Evolutionary conservation across 2,329 filamentous ascomycete genomes (phyloP), one percentile per base, ranked within the genome.

Genomic region (Neocucurbitaria cava): DNA sequence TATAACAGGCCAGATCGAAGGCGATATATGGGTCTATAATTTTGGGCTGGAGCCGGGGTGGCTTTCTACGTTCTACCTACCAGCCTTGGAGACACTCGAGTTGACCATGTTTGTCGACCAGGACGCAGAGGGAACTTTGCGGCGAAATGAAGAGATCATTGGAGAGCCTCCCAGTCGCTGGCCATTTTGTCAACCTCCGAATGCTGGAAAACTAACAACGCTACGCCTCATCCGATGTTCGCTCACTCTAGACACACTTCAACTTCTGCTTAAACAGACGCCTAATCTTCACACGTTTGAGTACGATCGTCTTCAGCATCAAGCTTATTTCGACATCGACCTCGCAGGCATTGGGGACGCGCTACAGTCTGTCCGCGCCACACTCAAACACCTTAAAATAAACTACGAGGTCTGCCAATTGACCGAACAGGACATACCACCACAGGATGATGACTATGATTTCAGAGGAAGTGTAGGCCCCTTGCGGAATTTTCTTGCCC

Each of bases 221-320:
- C 24, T 51, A 8, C 42, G 42, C 5, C 49, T 51, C 28, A 7
- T 39, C 9, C 31, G 41, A 20, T 51, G 33, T n/a, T 46, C 41
- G 1, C 33, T 51, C 23, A 35, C 20, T 1, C 42, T 33, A 10
- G 23, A 13, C 9, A 39, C 26, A 15, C 38, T 51, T 15, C 15
- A 45, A 9, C 33, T 31, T 1, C 7, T 51, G 13, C 49, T 51
- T 10, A 30, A 38, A 33, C 49, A 51, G 20, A 30, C 49, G 11
- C 33, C 49, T 4, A 45, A 51, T 18, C 31, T 51, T 24, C 20
- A 20, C 18, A 26, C 42, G 17, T 40, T 51, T 24, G n/a, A 51
- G 3, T 51, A 46, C 23, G 49, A 51, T 17, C 38, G 41, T 26
- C 40, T 23, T 20, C 23, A 40, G 23, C 30, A 49, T 30, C 28